Evolutionary conservation across 345 rosid species (phyloP).

Genomic region (Salix exigua): DNA sequence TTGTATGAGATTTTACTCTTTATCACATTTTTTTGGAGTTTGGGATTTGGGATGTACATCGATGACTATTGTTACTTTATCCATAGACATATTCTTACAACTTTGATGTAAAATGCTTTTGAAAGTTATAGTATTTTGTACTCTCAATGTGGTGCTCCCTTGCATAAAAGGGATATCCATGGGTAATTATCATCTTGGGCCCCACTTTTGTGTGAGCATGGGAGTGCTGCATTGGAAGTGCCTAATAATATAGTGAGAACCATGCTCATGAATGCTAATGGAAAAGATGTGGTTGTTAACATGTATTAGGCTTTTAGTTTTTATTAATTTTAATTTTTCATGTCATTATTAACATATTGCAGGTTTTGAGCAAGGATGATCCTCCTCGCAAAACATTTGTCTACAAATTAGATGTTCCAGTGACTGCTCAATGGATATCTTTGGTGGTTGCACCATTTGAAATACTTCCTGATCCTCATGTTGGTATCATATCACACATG

Average conservation of each 20-base stretch:
- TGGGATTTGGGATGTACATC: neutral
- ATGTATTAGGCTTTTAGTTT: neutral
- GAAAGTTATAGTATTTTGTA: neutral
- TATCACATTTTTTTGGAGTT: neutral
- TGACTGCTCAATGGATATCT: slow-evolving; percentile 78
- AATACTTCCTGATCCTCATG: slow-evolving; percentile 66
- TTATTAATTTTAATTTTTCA: neutral
- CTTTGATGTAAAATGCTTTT: neutral
- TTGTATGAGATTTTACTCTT: neutral
- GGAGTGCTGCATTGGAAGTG: neutral
- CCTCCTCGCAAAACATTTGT: slow-evolving; percentile 84
- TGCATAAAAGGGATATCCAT: neutral
- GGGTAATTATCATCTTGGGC: neutral
- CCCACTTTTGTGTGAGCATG: neutral
- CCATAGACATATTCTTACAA: neutral
- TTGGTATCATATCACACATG: slow-evolving; percentile 69
- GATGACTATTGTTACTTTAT: neutral
- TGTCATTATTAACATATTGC: slow-evolving; percentile 12
- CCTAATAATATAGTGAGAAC: neutral
- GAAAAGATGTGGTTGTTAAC: neutral
- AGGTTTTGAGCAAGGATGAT: slow-evolving; percentile 88
- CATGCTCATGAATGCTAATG: neutral
- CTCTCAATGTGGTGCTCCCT: neutral
- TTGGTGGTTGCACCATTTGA: slow-evolving; percentile 87
- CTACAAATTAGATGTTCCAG: slow-evolving; percentile 76